These are phyloP conservation scores for Canavalia ensiformis DNA, from an alignment of 306 rosid genomes.

Conservation along the genomic window DNA sequence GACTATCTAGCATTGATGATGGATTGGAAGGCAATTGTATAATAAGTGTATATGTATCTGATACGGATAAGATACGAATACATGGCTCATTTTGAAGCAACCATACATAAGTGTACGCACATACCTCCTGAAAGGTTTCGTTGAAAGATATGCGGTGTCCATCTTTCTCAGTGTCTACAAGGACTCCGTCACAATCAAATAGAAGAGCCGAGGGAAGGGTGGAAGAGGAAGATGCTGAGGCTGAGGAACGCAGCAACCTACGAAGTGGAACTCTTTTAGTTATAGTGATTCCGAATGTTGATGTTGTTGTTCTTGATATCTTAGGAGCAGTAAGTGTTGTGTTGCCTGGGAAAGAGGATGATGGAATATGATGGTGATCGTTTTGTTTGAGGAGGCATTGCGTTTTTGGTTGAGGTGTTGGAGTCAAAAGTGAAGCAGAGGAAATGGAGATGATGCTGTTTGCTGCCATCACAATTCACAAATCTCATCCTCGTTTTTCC, in stretches of 20 bases:
- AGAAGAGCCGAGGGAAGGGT: slow-evolving; percentile 89
- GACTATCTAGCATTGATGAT: too few species aligned
- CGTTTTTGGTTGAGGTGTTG: slow-evolving; percentile 48
- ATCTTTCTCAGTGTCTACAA: slow-evolving; percentile 96
- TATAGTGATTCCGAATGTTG: neutral
- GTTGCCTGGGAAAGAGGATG: slow-evolving; percentile 56
- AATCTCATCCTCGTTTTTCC: neutral
- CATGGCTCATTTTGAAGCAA: too few species aligned
- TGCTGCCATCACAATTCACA: slow-evolving; percentile 57
- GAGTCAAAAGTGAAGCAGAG: slow-evolving; percentile 61
- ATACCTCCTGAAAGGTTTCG: slow-evolving; percentile 87
- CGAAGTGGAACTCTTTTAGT: slow-evolving; percentile 34
- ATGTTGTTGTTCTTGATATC: slow-evolving; percentile 44
- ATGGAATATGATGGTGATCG: slow-evolving; percentile 46
- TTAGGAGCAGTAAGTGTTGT: slow-evolving; percentile 39
- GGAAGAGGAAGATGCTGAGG: slow-evolving; percentile 65
- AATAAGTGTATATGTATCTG: too few species aligned
- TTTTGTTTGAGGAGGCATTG: slow-evolving; percentile 54
- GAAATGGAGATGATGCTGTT: slow-evolving; percentile 59
- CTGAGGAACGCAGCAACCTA: slow-evolving; percentile 66
- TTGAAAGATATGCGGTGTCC: slow-evolving; percentile 96
- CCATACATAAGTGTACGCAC: neutral
- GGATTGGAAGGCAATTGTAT: too few species aligned
- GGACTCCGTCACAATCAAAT: slow-evolving; percentile 97
- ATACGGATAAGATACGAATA: too few species aligned